Conservation (phyloP, 345 rosid genomes). For the Pistacia vera region DNA sequence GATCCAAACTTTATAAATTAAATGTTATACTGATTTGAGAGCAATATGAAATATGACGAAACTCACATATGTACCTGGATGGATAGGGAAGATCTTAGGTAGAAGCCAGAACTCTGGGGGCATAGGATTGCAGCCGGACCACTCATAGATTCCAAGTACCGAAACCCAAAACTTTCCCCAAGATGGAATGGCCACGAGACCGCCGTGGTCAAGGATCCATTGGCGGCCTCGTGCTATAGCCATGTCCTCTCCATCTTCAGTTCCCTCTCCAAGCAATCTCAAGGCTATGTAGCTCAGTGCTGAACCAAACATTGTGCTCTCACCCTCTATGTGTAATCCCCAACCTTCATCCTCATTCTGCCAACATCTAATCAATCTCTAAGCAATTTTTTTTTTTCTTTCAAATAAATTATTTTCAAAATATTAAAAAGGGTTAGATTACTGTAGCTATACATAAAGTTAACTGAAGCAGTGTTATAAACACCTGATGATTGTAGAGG, state of each 20-base stretch:
- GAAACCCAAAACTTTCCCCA: conserved; percentile 74
- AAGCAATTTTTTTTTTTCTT: too few relatives aligned
- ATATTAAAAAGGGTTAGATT: too few relatives aligned
- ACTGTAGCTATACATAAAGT: not conserved
- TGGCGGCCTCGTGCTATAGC: conserved; percentile 48
- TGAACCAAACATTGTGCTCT: conserved; percentile 63
- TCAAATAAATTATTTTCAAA: not conserved
- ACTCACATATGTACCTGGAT: conserved; percentile 36
- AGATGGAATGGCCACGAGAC: conserved; percentile 50
- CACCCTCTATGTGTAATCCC: conserved; percentile 69
- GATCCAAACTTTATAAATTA: too few relatives aligned
- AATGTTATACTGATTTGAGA: not conserved
- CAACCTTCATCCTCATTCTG: conserved; percentile 81
- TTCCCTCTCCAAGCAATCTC: conserved; percentile 61
- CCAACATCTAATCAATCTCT: not conserved
- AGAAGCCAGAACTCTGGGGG: conserved; percentile 73
- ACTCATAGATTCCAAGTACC: conserved; percentile 69
- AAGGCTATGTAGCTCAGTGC: conserved; percentile 54
- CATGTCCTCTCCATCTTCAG: conserved; percentile 38
- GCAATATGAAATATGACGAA: not conserved
- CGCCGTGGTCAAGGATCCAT: conserved; percentile 74
- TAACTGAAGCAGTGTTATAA: too few relatives aligned
- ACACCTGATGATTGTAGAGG: conserved; percentile 66
- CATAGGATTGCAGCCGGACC: conserved; percentile 69
- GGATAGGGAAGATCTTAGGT: conserved; percentile 52